phyloP scores from a whole-genome alignment of 768 basidiomycete species.

The Russula lepida region DNA sequence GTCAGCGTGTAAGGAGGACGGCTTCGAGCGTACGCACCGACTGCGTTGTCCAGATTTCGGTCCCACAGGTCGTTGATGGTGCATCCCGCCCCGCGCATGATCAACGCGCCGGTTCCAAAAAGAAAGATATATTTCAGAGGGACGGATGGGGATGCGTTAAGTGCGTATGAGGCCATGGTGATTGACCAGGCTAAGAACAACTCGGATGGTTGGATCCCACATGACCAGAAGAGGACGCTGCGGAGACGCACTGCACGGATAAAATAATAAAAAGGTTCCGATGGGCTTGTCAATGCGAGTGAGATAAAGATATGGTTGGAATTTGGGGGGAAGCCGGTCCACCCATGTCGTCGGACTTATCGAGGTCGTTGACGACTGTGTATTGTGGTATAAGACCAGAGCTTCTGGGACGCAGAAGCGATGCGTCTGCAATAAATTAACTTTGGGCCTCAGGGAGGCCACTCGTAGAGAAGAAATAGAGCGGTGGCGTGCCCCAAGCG shows the following conservation, averaged over 20 bases:
- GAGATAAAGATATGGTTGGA: slow-evolving; percentile 76
- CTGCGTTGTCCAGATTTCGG: slow-evolving; percentile 78
- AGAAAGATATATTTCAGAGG: slow-evolving; percentile 72
- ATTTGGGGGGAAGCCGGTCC: slow-evolving; percentile 48
- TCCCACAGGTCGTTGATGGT: slow-evolving; percentile 99
- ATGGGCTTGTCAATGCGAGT: slow-evolving; percentile 95
- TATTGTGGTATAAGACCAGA: not conserved
- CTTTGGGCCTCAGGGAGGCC: not conserved
- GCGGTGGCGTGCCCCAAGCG: not conserved
- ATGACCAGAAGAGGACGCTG: not conserved
- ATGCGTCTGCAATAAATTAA: not conserved
- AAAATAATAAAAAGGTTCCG: slow-evolving; percentile 83
- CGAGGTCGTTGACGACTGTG: not conserved
- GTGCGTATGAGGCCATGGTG: slow-evolving; percentile 87
- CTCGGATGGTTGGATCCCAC: too few species aligned
- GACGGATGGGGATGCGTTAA: slow-evolving; percentile 52
- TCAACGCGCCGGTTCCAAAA: slow-evolving; percentile 82
- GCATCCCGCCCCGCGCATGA: slow-evolving; percentile 98
- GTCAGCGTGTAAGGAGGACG: not conserved
- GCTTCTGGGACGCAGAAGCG: not conserved
- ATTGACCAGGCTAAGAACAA: slow-evolving; percentile 85
- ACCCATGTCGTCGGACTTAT: slow-evolving; percentile 46
- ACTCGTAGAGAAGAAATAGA: not conserved
- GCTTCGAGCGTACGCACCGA: slow-evolving; percentile 48
- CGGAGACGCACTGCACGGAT: slow-evolving; percentile 75